phyloP scores from a whole-genome alignment of 2,329 filamentous ascomycete species.

The Podosphaera aphanis region DNA sequence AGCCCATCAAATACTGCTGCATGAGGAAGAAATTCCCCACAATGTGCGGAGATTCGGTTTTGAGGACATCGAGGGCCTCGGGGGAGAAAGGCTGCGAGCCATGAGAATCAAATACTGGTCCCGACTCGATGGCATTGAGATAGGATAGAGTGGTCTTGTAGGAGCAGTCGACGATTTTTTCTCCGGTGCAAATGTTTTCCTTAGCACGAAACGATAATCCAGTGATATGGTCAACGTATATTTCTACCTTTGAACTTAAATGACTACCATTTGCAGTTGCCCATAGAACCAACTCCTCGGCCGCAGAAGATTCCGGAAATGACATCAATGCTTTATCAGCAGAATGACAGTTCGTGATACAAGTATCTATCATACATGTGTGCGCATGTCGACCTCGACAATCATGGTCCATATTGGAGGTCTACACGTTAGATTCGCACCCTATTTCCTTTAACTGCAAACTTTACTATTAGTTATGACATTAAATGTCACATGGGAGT shows the following conservation, averaged over 20 bases:
- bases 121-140: conserved; percentile 26
- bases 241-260: conserved; percentile 27
- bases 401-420: too few relatives aligned
- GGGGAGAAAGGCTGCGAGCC: conserved; percentile 21
- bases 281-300: neutral
- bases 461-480: too few relatives aligned
- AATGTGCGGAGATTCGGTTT: conserved; percentile 26
- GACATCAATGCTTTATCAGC: neutral
- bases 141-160: conserved; percentile 32
- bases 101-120: conserved; percentile 11
- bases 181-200: conserved; percentile 5
- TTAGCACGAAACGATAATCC: conserved; percentile 26
- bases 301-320: neutral
- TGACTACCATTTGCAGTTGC: neutral
- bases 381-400: too few relatives aligned
- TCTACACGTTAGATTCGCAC: too few relatives aligned
- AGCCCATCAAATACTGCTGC: conserved; percentile 36
- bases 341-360: too few relatives aligned
- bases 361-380: too few relatives aligned
- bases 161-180: conserved; percentile 27
- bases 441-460: too few relatives aligned
- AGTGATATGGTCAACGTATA: conserved; percentile 26
- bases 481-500: too few relatives aligned
- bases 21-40: conserved; percentile 44
- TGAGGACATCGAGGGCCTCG: conserved; percentile 24